These are phyloP conservation scores for Blastocladiella britannica DNA, from an alignment of 192 early-diverging fungal species.

Conservation along the genomic window DNA sequence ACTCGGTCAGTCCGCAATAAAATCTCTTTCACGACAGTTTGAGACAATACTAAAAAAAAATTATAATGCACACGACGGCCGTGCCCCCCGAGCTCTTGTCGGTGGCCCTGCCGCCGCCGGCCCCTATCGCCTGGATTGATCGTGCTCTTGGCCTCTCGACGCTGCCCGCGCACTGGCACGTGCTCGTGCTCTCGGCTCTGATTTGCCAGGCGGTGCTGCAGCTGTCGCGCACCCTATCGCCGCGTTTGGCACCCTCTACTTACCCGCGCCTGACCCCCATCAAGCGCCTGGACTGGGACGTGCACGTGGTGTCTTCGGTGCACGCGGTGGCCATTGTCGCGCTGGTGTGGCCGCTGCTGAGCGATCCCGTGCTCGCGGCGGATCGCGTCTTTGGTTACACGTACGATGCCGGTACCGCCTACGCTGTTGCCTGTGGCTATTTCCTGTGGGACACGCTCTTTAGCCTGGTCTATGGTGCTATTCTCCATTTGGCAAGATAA, in stretches of 20 bases:
- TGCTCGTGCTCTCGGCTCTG: conserved; percentile 8
- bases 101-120: neutral
- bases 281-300: conserved; percentile 28
- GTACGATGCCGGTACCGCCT: conserved; percentile 43
- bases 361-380: conserved; percentile 31
- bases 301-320: conserved; percentile 62
- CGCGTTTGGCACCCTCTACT: conserved; percentile 2
- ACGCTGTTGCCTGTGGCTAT: conserved; percentile 70
- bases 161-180: conserved; percentile 9
- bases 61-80: too few species aligned
- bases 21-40: too few species aligned
- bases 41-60: too few species aligned
- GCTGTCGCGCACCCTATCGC: neutral
- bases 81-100: too few species aligned
- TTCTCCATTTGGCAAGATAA: too few species aligned
- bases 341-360: conserved; percentile 44
- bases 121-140: neutral
- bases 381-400: conserved; percentile 58
- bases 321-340: conserved; percentile 47
- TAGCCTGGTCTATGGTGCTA: conserved; percentile 38
- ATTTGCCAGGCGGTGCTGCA: conserved; percentile 8
- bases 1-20: too few species aligned
- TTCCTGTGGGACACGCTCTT: conserved; percentile 78
- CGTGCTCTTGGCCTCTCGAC: conserved; percentile 1
- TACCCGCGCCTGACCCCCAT: conserved; percentile 3